Evolutionary conservation across 1,284 basidiomycete species (phyloP).

Genomic region (Melampsora americana): DNA sequence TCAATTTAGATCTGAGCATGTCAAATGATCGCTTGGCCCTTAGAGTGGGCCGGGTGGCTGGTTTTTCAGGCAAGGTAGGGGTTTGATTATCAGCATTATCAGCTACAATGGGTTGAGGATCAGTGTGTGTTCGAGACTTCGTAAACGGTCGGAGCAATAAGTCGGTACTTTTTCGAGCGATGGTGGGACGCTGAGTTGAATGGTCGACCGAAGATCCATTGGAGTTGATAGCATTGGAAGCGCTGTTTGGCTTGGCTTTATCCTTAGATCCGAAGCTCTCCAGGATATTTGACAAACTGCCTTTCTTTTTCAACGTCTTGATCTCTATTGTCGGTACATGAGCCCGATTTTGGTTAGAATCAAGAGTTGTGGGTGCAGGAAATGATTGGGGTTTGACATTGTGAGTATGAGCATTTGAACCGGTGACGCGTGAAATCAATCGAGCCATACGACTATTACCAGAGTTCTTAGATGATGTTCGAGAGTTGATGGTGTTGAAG

Average conservation of each 20-base stretch:
- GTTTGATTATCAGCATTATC: background rate
- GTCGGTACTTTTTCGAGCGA: constrained; percentile 31
- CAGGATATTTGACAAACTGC: constrained; percentile 30
- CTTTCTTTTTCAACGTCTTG: constrained; percentile 23
- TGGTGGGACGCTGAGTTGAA: background rate
- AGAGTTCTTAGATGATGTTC: constrained; percentile 25
- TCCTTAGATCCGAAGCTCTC: constrained; percentile 22
- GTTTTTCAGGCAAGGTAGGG: background rate
- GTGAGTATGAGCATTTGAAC: constrained; percentile 3
- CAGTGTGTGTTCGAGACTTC: background rate
- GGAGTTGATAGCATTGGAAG: background rate
- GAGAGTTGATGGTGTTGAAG: constrained; percentile 19
- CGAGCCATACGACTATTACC: constrained; percentile 18
- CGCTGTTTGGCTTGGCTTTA: constrained; percentile 9
- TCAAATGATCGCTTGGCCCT: constrained; percentile 36
- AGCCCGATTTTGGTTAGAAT: background rate
- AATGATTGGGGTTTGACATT: background rate
- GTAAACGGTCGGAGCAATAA: constrained; percentile 17
- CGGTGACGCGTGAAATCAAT: constrained; percentile 26
- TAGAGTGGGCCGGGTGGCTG: constrained; percentile 8
- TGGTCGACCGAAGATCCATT: background rate
- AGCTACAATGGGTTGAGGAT: background rate
- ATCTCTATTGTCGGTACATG: background rate
- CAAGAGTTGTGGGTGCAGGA: background rate
- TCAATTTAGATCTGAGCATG: constrained; percentile 21